Base-by-base conservation (phyloP, 2,329 filamentous ascomycete species). In the Ceratocystiopsis minuta region DNA sequence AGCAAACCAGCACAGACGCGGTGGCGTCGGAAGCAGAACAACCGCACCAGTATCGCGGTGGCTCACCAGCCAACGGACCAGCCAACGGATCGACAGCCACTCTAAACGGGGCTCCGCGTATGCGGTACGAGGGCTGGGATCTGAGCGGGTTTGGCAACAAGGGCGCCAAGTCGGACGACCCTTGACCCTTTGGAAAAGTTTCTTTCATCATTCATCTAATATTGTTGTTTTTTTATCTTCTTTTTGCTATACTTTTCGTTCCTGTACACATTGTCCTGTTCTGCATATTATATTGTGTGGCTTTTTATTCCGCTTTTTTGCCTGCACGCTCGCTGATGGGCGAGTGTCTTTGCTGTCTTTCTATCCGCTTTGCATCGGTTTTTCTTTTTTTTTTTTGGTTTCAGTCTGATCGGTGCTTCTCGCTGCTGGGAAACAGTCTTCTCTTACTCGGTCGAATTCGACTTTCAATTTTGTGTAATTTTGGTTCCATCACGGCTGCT, bases 121-220 rank as follows among this genome's bases (percentile, higher is more conserved):
- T 28, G 24, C 57, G 55, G 43, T 62, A 61, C 46, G 53, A 58
- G 39, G 58, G 57, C 37, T 61, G 59, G 62, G 59, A 62, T 47
- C 48, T 58, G 33, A 56, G 55, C 46, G 59, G 58, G 50, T 59
- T 64, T 53, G 58, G 60, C 41, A 60, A 61, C 47, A 58, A 57
- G 37, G 58, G 57, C 44, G 55, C 59, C 41, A 57, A 57, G 50
- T 51, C 55, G 20, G 53, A 51, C 44, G 57, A 60, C 41, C 47
- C 54, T 50, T 46, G 42, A 28, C 5, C 15, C 24, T 18, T n/a
- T n/a, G 5, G 16, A 13, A 3, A 17, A 5, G 14, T 28, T 13
- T 20, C 33, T 28, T 31, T 24, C n/a, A n/a, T n/a, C n/a, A n/a
- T n/a, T n/a, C n/a, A n/a, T n/a, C n/a, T n/a, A n/a, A n/a, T n/a